Evolutionary conservation across 768 basidiomycete species (phyloP), one percentile per base, ranked within the genome.

Genomic region (Lepiota brunneoincarnata): DNA sequence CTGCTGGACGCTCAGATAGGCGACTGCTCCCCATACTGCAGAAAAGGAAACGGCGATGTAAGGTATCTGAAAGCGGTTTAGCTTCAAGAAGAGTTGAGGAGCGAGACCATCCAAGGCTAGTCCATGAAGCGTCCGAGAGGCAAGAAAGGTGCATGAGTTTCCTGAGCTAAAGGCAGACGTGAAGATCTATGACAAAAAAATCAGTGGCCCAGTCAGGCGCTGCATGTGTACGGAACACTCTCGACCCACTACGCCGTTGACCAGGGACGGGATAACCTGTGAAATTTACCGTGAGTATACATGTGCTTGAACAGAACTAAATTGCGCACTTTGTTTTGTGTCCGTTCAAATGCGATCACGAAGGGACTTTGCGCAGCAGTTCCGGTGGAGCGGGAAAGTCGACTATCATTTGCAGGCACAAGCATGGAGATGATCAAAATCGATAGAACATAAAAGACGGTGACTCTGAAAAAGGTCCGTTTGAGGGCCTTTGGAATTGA

Each of bases 401-500:
- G 58, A 0, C 69, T 65, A 61, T 89, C 82, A 60, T 80, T 72
- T 44, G 76, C 82, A 1, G 86, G 84, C 28, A 91, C 81, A 34
- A 87, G 73, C 75, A 91, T 76, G 43, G 85, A 84, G 35, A 84
- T 79, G 55, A 86, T 73, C 55, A 87, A 68, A 51, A 86, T 71
- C 38, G 82, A 83, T 20, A 82, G 67, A 37, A 87, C 67, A 61
- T 75, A 74, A 58, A 74, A 72, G n/a, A 72, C 14, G 12, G 74
- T 57, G 15, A 74, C 69, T 18, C 73, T 58, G 26, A 64, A 57
- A 55, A 74, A 75, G 1, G 89, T 85, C 15, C 80, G 74, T 48
- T 77, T 77, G 50, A 86, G 77, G 14, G 87, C 86, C 59, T 75
- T 80, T 37, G 83, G 77, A 56, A 91, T 86, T 55, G 84, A 81